phyloP scores from a whole-genome alignment of 2,329 filamentous ascomycete genomes.

The Alternaria arborescens region DNA sequence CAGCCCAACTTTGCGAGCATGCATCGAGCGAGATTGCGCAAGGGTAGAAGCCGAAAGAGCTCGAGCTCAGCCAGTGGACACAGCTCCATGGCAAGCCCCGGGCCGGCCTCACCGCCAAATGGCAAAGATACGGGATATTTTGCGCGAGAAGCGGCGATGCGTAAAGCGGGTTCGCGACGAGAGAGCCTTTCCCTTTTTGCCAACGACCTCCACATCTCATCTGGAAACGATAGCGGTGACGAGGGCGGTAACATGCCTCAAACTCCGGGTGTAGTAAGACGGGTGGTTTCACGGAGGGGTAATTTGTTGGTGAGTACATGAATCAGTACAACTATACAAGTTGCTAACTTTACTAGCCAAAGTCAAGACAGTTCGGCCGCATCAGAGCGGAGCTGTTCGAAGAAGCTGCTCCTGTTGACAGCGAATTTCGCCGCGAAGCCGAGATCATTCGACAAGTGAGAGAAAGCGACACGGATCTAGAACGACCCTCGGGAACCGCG shows the following conservation, averaged over 20 bases:
- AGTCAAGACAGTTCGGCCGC: constrained; percentile 93
- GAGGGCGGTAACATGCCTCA: constrained; percentile 60
- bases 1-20: constrained; percentile 84
- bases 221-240: constrained; percentile 82
- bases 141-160: constrained; percentile 58
- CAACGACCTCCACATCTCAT: constrained; percentile 83
- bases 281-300: constrained; percentile 83
- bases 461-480: constrained; percentile 78
- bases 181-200: constrained; percentile 93
- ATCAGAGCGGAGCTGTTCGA: constrained; percentile 90
- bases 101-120: constrained; percentile 80
- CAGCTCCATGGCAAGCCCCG: constrained; percentile 72
- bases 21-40: constrained; percentile 66
- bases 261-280: constrained; percentile 78
- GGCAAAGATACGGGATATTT: constrained; percentile 65
- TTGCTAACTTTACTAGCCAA: constrained; percentile 69
- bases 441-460: constrained; percentile 96
- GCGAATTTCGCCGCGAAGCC: constrained; percentile 87
- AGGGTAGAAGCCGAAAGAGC: constrained; percentile 69
- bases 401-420: constrained; percentile 86
- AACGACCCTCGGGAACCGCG: constrained; percentile 62
- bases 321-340: neutral
- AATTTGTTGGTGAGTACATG: constrained; percentile 77
- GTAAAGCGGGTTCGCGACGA: constrained; percentile 67
- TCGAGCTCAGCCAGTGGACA: constrained; percentile 75